These are phyloP conservation scores for Phytopythium vexans DNA, from an alignment of 352 stramenopile species.

Conservation along the genomic window DNA sequence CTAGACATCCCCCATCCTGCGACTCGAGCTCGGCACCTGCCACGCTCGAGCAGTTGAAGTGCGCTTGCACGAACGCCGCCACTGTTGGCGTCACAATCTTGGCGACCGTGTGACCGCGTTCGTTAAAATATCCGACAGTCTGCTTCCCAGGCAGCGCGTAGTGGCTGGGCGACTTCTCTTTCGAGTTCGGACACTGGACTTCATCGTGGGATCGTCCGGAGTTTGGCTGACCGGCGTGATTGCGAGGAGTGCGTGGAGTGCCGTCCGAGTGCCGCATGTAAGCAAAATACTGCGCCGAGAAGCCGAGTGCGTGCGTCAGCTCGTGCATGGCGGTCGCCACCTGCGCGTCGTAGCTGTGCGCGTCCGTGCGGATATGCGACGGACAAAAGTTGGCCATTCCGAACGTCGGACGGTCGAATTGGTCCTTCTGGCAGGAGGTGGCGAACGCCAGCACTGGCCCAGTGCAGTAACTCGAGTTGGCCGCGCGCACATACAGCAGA, in stretches of 20 bases:
- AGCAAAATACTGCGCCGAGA: constrained; percentile 72
- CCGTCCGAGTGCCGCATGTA: constrained; percentile 70
- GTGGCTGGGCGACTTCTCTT: constrained; percentile 14
- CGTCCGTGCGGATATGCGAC: constrained; percentile 48
- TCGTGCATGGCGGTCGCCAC: constrained; percentile 77
- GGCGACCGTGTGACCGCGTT: constrained; percentile 51
- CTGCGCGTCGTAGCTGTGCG: constrained; percentile 55
- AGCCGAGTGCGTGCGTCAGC: constrained; percentile 78
- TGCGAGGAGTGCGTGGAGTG: constrained; percentile 57
- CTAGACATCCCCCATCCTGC: constrained; percentile 67
- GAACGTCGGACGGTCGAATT: constrained; percentile 81
- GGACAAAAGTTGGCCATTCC: constrained; percentile 86
- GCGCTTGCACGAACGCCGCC: constrained; percentile 44
- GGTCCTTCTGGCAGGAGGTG: constrained; percentile 78
- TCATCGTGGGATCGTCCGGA: background rate
- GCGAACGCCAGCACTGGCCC: constrained; percentile 67
- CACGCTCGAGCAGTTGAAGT: constrained; percentile 66
- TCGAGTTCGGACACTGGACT: background rate
- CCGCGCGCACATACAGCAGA: constrained; percentile 64
- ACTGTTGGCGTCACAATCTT: constrained; percentile 73
- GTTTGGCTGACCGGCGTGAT: constrained; percentile 32
- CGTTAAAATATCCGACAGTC: constrained; percentile 53
- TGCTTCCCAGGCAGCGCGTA: constrained; percentile 27
- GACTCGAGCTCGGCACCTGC: constrained; percentile 74
- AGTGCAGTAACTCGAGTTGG: constrained; percentile 44